Evolutionary conservation across 129 eudicot species (phyloP).

Genomic region (Saussurea involucrata): DNA sequence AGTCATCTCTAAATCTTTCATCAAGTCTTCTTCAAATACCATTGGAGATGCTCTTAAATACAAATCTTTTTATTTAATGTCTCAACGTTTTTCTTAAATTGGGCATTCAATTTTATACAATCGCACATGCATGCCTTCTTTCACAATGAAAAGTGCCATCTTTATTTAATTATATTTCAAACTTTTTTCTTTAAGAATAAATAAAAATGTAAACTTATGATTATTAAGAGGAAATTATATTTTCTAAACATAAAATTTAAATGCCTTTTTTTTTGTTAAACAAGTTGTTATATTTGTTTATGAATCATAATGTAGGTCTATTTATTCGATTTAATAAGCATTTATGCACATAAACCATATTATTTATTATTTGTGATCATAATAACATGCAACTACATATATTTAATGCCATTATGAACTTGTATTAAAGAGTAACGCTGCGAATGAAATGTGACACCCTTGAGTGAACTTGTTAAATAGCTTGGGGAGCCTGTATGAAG

Average conservation of each 20-base stretch:
- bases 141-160: not conserved
- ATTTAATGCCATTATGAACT: not conserved
- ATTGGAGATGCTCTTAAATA: too few relatives aligned
- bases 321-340: not conserved
- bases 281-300: not conserved
- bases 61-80: not conserved
- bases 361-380: not conserved
- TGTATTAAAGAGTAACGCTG: not conserved
- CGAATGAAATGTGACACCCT: not conserved
- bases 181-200: not conserved
- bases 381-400: not conserved
- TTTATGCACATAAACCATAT: not conserved
- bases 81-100: slow-evolving; percentile 5
- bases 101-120: not conserved
- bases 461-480: not conserved
- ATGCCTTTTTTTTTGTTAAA: not conserved
- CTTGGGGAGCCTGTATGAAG: not conserved
- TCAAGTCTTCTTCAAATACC: too few relatives aligned
- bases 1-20: too few relatives aligned
- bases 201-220: too few relatives aligned
- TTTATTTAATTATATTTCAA: not conserved
- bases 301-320: not conserved
- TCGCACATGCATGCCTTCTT: slow-evolving; percentile 19
- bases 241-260: too few relatives aligned
- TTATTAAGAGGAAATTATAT: not conserved